Base-by-base conservation (phyloP, 306 rosid species). In the Begonia peltatifolia region DNA sequence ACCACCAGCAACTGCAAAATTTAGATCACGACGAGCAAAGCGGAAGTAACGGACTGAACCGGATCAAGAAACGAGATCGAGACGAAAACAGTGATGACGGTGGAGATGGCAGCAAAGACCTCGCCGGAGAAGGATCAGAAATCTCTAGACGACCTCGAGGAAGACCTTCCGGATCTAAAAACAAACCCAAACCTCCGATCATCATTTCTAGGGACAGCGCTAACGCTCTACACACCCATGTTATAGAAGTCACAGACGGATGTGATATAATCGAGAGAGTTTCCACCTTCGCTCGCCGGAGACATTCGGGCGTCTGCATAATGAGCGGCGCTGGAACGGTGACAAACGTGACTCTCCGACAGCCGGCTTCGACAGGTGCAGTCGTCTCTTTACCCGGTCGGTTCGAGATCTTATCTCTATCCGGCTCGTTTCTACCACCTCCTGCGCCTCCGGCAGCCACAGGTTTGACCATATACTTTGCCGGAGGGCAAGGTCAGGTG, bases 191-290 rank as follows among this genome's bases (percentile, higher is more conserved):
- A 62, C 99, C 99, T 0, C 99, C 99, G 0, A 92, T 92, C 62
- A 92, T 92, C 70, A 92, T 92, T 57, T 80, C 94, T 1, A 85
- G 93, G 3, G 99, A 92, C 75, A 92, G 99, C 47, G 94, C 99
- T 1, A 92, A 92, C 47, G 96, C 99, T 13, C 80, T 92, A 1
- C 78, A 85, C 1, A 86, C 99, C 6, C 99, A 92, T 54, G 95
- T 92, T 17, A 81, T 92, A 87, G 99, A 92, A 51, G 78, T 92
- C 10, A 83, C 84, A 2, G 99, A 92, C 38, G 96, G 96, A 1
- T 81, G 88, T 12, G 99, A 92, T 57, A 72, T 92, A 48, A 71
- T 86, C 14, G 96, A 92, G 9, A 78, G 95, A 14, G 84, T 92
- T 6, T 74, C 94, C 58, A 75, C 64, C 74, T 92, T 92, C 60